These are phyloP conservation scores for Volvariella surrecta DNA, from an alignment of 1,284 basidiomycete genomes.

Conservation along the genomic window DNA sequence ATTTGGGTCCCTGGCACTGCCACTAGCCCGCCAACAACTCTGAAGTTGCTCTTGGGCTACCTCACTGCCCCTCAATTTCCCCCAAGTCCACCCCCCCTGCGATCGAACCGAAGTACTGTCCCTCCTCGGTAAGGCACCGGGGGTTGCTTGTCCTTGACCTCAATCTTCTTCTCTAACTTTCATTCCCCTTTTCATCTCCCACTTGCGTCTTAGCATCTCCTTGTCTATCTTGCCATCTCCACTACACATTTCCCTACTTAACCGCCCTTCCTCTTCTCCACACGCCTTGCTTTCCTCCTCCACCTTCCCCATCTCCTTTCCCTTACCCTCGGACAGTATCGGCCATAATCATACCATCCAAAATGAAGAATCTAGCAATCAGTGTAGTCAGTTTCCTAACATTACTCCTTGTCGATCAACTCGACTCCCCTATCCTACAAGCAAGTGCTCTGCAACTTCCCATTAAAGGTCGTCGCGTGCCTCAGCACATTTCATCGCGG, in stretches of 20 bases:
- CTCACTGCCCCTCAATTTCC: not conserved
- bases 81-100: conserved; percentile 2
- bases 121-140: not conserved
- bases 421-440: not conserved
- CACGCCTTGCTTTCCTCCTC: too few relatives aligned
- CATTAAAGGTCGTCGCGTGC: conserved; percentile 7
- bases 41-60: not conserved
- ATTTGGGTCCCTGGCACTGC: too few relatives aligned
- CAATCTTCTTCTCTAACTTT: too few relatives aligned
- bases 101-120: conserved; percentile 1
- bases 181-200: not conserved
- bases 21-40: not conserved
- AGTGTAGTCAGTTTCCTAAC: not conserved
- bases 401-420: too few relatives aligned
- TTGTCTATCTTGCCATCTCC: too few relatives aligned
- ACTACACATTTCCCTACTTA: too few relatives aligned
- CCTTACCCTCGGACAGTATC: too few relatives aligned
- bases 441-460: conserved; percentile 6
- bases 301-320: too few relatives aligned
- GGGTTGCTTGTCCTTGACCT: too few relatives aligned
- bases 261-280: too few relatives aligned
- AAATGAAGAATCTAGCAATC: not conserved
- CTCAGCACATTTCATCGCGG: conserved; percentile 1
- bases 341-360: not conserved
- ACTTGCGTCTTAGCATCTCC: not conserved